These are phyloP conservation scores for Calonectria hongkongensis DNA, from an alignment of 2,329 filamentous ascomycete genomes.

Conservation along the genomic window DNA sequence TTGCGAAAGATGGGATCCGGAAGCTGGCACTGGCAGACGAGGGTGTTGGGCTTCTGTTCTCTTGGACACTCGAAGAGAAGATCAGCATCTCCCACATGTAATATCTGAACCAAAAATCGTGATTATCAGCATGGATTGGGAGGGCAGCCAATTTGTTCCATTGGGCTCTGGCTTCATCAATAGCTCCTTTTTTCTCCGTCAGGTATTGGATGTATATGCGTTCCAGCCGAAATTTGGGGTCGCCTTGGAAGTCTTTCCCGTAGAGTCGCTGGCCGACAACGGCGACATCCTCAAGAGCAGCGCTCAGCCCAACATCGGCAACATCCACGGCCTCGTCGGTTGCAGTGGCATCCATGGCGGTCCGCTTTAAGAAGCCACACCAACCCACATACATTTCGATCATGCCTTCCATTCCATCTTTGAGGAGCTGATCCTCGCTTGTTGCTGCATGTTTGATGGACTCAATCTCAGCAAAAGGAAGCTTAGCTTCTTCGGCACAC, in stretches of 20 bases:
- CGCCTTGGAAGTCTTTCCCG: constrained; percentile 85
- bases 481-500: constrained; percentile 85
- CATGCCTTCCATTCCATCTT: constrained; percentile 89
- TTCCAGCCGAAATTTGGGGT: constrained; percentile 91
- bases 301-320: constrained; percentile 90
- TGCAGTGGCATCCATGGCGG: constrained; percentile 83
- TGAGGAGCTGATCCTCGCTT: constrained; percentile 87
- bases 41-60: constrained; percentile 73
- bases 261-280: constrained; percentile 86
- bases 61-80: constrained; percentile 65
- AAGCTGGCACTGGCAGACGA: constrained; percentile 67
- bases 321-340: constrained; percentile 90
- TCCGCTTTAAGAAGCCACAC: constrained; percentile 94
- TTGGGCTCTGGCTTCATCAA: constrained; percentile 84
- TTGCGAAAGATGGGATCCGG: constrained; percentile 83
- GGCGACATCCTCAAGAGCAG: constrained; percentile 89
- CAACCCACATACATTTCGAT: constrained; percentile 94
- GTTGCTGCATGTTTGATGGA: constrained; percentile 95
- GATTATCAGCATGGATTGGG: constrained; percentile 82
- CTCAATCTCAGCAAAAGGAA: constrained; percentile 87
- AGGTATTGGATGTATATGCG: constrained; percentile 94
- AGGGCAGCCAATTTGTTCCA: constrained; percentile 82
- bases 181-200: constrained; percentile 86
- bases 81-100: constrained; percentile 93
- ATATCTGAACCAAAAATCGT: constrained; percentile 95